Evolutionary conservation across 2,329 filamentous ascomycete species (phyloP).

Genomic region (Acrodontium crateriforme): DNA sequence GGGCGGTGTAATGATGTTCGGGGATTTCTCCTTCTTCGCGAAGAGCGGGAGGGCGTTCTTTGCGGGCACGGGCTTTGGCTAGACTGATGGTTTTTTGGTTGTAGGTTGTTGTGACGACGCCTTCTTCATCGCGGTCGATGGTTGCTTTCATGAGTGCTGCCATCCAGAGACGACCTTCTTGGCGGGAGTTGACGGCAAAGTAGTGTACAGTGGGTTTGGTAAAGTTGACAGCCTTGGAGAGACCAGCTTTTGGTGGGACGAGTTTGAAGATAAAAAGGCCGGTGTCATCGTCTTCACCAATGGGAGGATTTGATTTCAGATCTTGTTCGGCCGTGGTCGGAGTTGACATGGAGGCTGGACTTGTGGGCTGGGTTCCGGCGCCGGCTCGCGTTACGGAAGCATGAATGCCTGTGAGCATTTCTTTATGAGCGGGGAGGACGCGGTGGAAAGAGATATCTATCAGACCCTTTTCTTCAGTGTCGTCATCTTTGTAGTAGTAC

Average conservation of each 20-base stretch:
- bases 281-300: constrained; percentile 35
- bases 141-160: constrained; percentile 97
- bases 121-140: constrained; percentile 69
- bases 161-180: constrained; percentile 91
- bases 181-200: constrained; percentile 84
- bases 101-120: constrained; percentile 77
- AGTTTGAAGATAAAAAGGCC: constrained; percentile 97
- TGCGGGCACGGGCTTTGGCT: constrained; percentile 73
- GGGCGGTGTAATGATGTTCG: background rate
- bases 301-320: constrained; percentile 23
- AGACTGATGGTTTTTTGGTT: constrained; percentile 95
- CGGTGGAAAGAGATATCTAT: constrained; percentile 97
- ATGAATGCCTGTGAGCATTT: constrained; percentile 78
- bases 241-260: constrained; percentile 72
- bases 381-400: constrained; percentile 84
- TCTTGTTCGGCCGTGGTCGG: constrained; percentile 24
- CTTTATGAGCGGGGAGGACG: constrained; percentile 86
- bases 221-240: constrained; percentile 87
- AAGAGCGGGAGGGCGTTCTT: constrained; percentile 75
- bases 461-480: constrained; percentile 82
- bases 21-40: constrained; percentile 40
- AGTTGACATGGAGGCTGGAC: constrained; percentile 29
- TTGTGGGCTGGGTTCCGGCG: constrained; percentile 52
- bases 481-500: constrained; percentile 91
- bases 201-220: constrained; percentile 96